These are phyloP conservation scores for Lactarius trivialis DNA, from an alignment of 768 basidiomycete genomes.

Conservation along the genomic window DNA sequence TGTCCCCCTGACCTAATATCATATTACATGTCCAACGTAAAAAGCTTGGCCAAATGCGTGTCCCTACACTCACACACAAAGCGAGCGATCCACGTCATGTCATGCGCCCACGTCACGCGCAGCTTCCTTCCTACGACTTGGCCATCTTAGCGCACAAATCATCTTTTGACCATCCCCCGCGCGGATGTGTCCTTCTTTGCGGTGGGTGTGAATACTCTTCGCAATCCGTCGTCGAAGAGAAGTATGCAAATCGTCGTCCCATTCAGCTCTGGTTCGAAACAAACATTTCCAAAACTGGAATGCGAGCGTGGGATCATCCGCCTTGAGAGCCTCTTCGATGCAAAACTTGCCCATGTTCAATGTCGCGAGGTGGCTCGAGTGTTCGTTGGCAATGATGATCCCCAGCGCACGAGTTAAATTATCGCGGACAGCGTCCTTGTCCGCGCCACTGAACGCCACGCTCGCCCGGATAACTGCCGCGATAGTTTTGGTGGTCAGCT, in stretches of 20 bases:
- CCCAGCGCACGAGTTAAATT: conserved; percentile 39
- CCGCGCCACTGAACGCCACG: conserved; percentile 24
- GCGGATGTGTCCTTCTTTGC: conserved; percentile 28
- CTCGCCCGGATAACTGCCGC: conserved; percentile 23
- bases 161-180: conserved; percentile 26
- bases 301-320: conserved; percentile 45
- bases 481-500: conserved; percentile 44
- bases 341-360: conserved; percentile 47
- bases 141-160: conserved; percentile 30
- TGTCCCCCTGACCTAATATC: not conserved
- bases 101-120: not conserved
- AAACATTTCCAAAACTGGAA: conserved; percentile 54
- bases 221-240: conserved; percentile 39
- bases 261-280: conserved; percentile 39
- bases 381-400: conserved; percentile 36
- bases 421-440: conserved; percentile 26
- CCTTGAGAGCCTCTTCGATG: conserved; percentile 43
- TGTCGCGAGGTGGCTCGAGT: conserved; percentile 35
- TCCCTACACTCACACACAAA: not conserved
- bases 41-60: not conserved
- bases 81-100: not conserved
- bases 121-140: conserved; percentile 5
- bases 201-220: conserved; percentile 29
- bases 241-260: conserved; percentile 43
- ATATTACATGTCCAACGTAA: conserved; percentile 1